Conservation (phyloP, 192 early-diverging fungal genomes). For the Radiomyces spectabilis region DNA sequence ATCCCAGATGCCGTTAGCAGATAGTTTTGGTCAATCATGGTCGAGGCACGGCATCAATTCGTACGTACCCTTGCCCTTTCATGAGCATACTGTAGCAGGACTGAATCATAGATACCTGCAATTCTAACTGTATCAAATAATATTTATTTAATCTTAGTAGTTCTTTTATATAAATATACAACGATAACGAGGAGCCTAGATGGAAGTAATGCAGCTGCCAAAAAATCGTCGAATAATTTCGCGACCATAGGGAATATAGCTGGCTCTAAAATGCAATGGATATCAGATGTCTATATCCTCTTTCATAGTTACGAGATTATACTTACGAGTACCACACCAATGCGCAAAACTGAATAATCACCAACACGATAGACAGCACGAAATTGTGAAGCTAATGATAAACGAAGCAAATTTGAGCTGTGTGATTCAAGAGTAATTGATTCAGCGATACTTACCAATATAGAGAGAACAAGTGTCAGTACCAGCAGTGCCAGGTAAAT, state of each 20-base stretch:
- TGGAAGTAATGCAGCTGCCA: slow-evolving; percentile 27
- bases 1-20: too few relatives aligned
- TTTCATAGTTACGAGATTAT: too few relatives aligned
- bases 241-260: slow-evolving; percentile 91
- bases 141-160: too few relatives aligned
- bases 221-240: slow-evolving; percentile 32
- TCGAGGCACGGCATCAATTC: too few relatives aligned
- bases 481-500: slow-evolving; percentile 38
- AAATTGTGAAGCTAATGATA: slow-evolving; percentile 36
- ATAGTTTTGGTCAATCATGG: too few relatives aligned
- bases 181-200: background rate
- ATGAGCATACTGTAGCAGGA: too few relatives aligned
- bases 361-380: slow-evolving; percentile 74
- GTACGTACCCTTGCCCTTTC: too few relatives aligned
- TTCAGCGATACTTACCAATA: slow-evolving; percentile 10
- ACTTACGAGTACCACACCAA: slow-evolving; percentile 75
- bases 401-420: background rate
- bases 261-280: slow-evolving; percentile 42
- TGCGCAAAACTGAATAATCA: slow-evolving; percentile 83
- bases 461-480: slow-evolving; percentile 20
- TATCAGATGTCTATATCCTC: background rate
- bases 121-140: too few relatives aligned
- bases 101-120: too few relatives aligned
- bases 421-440: background rate
- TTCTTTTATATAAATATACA: background rate